A percentile compares a stretch with the other conserved stretches of the same genome.
Evolutionary conservation across 257 asterid genomes (phyloP).

Genomic region (Ophiorrhiza pumila): DNA sequence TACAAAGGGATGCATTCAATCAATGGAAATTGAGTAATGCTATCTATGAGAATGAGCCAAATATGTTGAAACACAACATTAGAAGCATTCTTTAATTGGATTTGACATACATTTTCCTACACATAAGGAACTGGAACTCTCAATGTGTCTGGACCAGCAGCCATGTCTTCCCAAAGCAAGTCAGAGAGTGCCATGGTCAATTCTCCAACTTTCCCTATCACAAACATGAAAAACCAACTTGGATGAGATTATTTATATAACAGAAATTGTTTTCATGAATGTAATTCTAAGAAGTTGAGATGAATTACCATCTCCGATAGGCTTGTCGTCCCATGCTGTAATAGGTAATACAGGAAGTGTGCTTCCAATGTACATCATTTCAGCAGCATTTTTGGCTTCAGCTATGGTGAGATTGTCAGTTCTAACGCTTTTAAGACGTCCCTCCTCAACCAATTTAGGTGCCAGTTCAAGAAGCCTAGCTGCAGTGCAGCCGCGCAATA

Average conservation of each 20-base stretch:
- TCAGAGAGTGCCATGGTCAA: conserved; percentile 88
- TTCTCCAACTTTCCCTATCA: conserved; percentile 71
- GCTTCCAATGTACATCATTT: conserved; percentile 96
- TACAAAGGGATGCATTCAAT: neutral
- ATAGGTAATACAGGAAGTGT: conserved; percentile 82
- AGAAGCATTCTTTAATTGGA: neutral
- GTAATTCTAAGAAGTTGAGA: neutral
- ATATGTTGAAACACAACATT: neutral
- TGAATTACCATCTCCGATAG: conserved; percentile 75
- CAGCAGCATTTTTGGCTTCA: conserved; percentile 53
- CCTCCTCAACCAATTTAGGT: conserved; percentile 56
- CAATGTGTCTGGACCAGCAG: conserved; percentile 60
- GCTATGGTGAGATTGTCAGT: conserved; percentile 39
- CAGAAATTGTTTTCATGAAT: neutral
- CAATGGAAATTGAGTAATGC: neutral
- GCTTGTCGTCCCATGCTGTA: conserved; percentile 63
- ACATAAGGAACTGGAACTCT: conserved; percentile 61
- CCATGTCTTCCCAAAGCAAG: conserved; percentile 92
- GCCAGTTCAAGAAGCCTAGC: conserved; percentile 77
- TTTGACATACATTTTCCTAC: neutral
- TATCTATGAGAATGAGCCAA: too few relatives aligned
- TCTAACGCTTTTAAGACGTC: conserved; percentile 53
- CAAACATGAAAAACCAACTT: neutral
- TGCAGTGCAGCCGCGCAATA: conserved; percentile 82
- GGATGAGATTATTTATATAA: neutral